Evolutionary conservation across 306 rosid species (phyloP).

Genomic region (Cicer chorassanicum): DNA sequence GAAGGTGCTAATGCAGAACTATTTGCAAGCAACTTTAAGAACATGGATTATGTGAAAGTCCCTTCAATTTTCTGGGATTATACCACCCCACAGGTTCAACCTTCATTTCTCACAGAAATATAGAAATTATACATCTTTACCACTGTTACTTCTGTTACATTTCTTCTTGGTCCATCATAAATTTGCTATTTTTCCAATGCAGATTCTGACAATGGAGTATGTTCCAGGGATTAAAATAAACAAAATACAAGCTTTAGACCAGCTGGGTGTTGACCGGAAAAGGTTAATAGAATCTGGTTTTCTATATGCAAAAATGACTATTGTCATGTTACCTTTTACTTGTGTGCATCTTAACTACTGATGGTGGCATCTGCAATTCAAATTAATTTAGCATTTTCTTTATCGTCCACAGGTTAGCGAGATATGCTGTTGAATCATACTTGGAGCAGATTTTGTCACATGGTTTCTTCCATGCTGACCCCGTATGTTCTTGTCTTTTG

Average conservation of each 20-base stretch:
- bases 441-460: conserved; percentile 97
- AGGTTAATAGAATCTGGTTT: conserved; percentile 55
- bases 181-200: conserved; percentile 43
- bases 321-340: conserved; percentile 30
- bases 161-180: conserved; percentile 21
- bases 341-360: conserved; percentile 36
- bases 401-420: conserved; percentile 69
- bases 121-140: conserved; percentile 23
- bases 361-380: conserved; percentile 31
- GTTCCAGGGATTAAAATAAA: conserved; percentile 99
- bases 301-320: conserved; percentile 29
- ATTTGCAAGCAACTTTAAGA: conserved; percentile 86
- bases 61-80: conserved; percentile 91
- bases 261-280: conserved; percentile 93
- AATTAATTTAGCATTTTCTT: conserved; percentile 23
- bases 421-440: conserved; percentile 98
- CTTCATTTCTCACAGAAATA: conserved; percentile 37
- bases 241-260: conserved; percentile 92
- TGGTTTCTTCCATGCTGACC: conserved; percentile 99
- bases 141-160: conserved; percentile 17
- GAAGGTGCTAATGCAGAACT: conserved; percentile 93
- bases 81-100: conserved; percentile 89
- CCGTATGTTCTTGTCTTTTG: conserved; percentile 62
- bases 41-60: conserved; percentile 87
- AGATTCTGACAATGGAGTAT: conserved; percentile 99